A percentile compares a stretch with the other conserved stretches of the same genome.
These are phyloP conservation scores for Pichia norvegensis DNA, from an alignment of 1,139 yeast genomes.

Conservation along the genomic window DNA sequence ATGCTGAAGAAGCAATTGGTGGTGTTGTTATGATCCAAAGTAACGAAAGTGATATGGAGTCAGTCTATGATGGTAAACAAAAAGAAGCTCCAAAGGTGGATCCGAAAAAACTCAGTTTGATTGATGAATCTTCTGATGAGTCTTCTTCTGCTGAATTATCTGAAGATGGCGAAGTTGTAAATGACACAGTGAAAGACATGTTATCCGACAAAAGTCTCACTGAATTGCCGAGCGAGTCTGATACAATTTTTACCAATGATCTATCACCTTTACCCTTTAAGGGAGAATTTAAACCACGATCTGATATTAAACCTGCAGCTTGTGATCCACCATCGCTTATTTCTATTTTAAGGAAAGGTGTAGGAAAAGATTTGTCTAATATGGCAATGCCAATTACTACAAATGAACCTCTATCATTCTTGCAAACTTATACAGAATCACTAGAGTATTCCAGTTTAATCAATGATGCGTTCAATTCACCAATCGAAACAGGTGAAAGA, in stretches of 20 bases:
- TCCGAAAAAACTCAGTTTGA: not conserved
- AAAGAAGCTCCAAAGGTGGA: slow-evolving; percentile 1
- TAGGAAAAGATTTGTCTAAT: slow-evolving; percentile 82
- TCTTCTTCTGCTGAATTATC: slow-evolving; percentile 10
- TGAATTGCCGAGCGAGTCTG: slow-evolving; percentile 4
- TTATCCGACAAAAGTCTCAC: not conserved
- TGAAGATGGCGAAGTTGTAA: slow-evolving; percentile 17
- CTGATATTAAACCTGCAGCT: slow-evolving; percentile 51
- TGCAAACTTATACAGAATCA: slow-evolving; percentile 73
- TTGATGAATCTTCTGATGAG: slow-evolving; percentile 2
- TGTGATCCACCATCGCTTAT: slow-evolving; percentile 77
- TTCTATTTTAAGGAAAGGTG: slow-evolving; percentile 75
- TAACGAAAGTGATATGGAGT: slow-evolving; percentile 6
- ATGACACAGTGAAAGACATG: slow-evolving; percentile 9
- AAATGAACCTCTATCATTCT: slow-evolving; percentile 80
- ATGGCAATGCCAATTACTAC: slow-evolving; percentile 92
- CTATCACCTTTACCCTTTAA: slow-evolving; percentile 58
- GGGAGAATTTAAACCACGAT: slow-evolving; percentile 44
- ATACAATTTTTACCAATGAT: slow-evolving; percentile 9
- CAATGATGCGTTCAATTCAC: slow-evolving; percentile 43
- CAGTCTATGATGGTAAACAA: not conserved
- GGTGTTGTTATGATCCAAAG: slow-evolving; percentile 29
- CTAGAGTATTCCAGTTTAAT: slow-evolving; percentile 69
- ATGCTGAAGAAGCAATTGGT: slow-evolving; percentile 32
- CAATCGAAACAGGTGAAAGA: slow-evolving; percentile 42